phyloP scores from a whole-genome alignment of 805 yeast genomes.

The Barnettozyma salicaria region DNA sequence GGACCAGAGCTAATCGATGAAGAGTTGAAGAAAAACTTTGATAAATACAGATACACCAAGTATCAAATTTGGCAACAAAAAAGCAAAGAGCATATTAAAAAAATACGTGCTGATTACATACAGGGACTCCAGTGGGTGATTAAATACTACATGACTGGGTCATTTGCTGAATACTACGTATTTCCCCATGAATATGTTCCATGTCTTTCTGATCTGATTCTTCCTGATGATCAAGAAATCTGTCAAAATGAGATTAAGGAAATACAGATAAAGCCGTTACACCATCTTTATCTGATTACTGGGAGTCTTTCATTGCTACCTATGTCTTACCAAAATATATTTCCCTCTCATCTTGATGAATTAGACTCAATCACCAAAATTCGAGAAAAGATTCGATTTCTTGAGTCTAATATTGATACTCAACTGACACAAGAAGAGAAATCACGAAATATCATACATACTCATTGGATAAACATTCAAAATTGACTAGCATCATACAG shows the following conservation, averaged over 20 bases:
- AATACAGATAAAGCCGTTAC: constrained; percentile 11
- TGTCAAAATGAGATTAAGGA: constrained; percentile 42
- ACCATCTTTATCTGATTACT: constrained; percentile 18
- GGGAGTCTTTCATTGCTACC: constrained; percentile 10
- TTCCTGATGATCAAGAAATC: constrained; percentile 61
- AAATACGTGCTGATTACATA: constrained; percentile 64
- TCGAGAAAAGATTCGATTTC: background rate
- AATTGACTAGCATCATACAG: too few species aligned
- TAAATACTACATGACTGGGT: constrained; percentile 77
- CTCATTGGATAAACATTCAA: too few species aligned
- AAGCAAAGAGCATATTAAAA: constrained; percentile 41
- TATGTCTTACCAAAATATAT: constrained; percentile 5
- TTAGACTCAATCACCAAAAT: background rate
- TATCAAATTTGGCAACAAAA: constrained; percentile 57
- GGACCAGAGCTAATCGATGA: too few species aligned
- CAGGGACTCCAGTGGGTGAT: constrained; percentile 95
- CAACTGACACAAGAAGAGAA: constrained; percentile 1
- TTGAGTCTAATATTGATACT: constrained; percentile 3
- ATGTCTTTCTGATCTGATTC: constrained; percentile 77
- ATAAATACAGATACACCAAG: constrained; percentile 69
- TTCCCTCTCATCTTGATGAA: background rate
- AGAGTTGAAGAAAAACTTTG: constrained; percentile 61
- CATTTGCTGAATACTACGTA: constrained; percentile 86
- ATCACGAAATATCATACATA: background rate
- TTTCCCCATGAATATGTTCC: constrained; percentile 83